These are phyloP conservation scores for Metarhizium robertsii DNA, from an alignment of 2,329 filamentous ascomycete species.

Conservation along the genomic window DNA sequence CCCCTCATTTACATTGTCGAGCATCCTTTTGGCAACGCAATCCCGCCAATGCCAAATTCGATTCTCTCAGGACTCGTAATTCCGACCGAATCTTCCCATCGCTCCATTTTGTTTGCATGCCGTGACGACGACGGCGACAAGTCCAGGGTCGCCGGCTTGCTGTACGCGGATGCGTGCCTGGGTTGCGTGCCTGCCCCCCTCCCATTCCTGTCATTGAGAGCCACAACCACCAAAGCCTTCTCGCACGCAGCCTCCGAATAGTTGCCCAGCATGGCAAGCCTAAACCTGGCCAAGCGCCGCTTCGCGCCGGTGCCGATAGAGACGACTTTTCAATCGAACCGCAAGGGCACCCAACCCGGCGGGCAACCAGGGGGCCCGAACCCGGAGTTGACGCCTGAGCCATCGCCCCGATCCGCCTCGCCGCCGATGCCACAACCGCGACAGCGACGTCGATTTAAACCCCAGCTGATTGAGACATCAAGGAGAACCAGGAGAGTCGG, in stretches of 20 bases:
- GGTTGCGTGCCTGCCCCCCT: neutral
- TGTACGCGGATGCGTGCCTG: conserved; percentile 1
- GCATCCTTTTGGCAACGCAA: neutral
- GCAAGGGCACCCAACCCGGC: conserved; percentile 19
- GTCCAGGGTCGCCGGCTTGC: neutral
- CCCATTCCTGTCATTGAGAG: neutral
- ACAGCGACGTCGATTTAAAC: conserved; percentile 52
- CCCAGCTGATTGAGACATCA: conserved; percentile 74
- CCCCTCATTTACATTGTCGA: neutral
- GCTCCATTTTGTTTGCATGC: conserved; percentile 1
- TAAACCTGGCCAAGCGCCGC: conserved; percentile 40
- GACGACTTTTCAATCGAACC: conserved; percentile 54
- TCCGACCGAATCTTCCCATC: neutral
- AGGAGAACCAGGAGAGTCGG: conserved; percentile 59
- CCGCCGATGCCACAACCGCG: conserved; percentile 29
- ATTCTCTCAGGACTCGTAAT: neutral
- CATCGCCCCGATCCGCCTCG: conserved; percentile 40
- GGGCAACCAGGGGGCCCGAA: conserved; percentile 32
- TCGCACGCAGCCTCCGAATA: neutral
- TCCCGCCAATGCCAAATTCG: neutral
- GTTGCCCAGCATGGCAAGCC: conserved; percentile 24
- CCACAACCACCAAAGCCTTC: neutral
- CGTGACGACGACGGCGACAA: neutral
- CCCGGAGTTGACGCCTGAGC: conserved; percentile 47
- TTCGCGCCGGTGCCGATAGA: conserved; percentile 65